phyloP scores from a whole-genome alignment of 345 rosid genomes.

The Brassica incana region DNA sequence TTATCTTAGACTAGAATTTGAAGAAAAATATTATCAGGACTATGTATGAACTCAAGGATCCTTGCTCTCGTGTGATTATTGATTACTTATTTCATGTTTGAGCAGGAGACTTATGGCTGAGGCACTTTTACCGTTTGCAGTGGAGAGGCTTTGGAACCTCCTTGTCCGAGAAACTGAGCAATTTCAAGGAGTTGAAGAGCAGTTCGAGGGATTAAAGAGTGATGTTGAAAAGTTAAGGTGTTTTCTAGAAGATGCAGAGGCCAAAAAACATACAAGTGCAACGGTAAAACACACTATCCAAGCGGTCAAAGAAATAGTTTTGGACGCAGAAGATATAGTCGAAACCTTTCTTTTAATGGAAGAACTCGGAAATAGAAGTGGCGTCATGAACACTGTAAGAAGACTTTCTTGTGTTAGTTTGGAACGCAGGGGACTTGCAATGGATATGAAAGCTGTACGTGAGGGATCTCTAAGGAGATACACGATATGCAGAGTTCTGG shows the following conservation, averaged over 20 bases:
- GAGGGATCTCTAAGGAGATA: neutral
- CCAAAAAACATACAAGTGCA: neutral
- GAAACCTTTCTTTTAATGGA: neutral
- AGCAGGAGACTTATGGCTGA: neutral
- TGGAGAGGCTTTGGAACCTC: neutral
- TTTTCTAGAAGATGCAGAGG: neutral
- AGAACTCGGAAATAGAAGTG: neutral
- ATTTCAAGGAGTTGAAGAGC: neutral
- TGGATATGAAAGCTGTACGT: too few species aligned
- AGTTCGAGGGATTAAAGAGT: too few species aligned
- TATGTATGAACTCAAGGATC: neutral
- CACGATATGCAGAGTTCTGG: too few species aligned
- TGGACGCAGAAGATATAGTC: neutral
- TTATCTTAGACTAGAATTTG: neutral
- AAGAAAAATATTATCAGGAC: neutral
- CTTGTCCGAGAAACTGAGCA: neutral
- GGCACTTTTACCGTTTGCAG: neutral
- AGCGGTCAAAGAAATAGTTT: too few species aligned
- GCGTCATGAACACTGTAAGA: neutral
- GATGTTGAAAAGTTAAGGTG: too few species aligned
- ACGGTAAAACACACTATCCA: neutral
- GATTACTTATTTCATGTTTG: too few species aligned
- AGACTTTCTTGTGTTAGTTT: neutral
- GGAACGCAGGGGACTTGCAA: neutral
- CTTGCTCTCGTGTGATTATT: too few species aligned